phyloP scores from a whole-genome alignment of 352 stramenopile genomes.

The Aphanomyces euteiches region DNA sequence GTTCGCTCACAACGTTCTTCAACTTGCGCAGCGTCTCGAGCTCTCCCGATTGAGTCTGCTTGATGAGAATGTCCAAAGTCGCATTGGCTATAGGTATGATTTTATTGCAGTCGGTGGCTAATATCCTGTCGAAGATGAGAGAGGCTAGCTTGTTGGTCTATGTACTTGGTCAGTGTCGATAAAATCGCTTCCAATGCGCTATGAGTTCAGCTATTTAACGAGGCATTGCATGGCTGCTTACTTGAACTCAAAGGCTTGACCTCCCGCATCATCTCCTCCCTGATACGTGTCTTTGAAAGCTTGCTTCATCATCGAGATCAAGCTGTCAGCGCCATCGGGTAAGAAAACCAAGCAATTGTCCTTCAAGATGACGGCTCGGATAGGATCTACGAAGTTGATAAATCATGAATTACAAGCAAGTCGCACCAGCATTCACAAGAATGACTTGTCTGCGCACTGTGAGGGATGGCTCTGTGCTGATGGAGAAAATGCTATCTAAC shows the following conservation, averaged over 20 bases:
- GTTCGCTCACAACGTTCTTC: conserved; percentile 27
- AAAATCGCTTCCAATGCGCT: conserved; percentile 18
- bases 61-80: conserved; percentile 5
- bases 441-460: conserved; percentile 30
- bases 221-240: not conserved
- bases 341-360: conserved; percentile 19
- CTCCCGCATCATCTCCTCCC: not conserved
- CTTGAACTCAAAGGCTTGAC: conserved; percentile 25
- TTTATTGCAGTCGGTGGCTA: conserved; percentile 6
- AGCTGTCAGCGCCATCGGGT: conserved; percentile 16
- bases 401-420: not conserved
- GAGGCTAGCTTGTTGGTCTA: not conserved
- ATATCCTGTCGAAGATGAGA: not conserved
- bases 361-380: conserved; percentile 17
- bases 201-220: not conserved
- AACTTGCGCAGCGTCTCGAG: conserved; percentile 18
- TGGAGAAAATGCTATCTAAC: conserved; percentile 26
- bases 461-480: conserved; percentile 29
- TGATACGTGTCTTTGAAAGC: conserved; percentile 10
- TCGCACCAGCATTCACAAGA: conserved; percentile 24
- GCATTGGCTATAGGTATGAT: conserved; percentile 3
- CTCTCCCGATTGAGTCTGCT: not conserved
- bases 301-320: conserved; percentile 18
- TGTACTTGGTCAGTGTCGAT: conserved; percentile 14
- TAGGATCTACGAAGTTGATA: conserved; percentile 8